phyloP scores from a whole-genome alignment of 495 filamentous ascomycete genomes.

The Bathelium albidoporum region DNA sequence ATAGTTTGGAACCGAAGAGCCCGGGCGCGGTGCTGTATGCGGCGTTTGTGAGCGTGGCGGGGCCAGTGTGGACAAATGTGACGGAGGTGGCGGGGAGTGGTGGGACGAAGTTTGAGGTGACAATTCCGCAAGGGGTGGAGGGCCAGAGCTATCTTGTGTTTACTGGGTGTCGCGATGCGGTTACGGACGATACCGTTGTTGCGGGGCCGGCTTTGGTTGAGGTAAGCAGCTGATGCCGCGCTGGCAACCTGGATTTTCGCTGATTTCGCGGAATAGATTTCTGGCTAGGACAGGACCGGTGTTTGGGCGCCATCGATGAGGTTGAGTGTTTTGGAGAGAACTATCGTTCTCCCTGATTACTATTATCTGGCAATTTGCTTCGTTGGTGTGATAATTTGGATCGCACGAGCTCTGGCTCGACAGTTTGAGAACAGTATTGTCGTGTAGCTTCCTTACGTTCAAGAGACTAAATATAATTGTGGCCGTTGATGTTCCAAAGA shows the following conservation, averaged over 20 bases:
- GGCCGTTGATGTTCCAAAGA: neutral
- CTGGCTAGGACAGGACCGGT: neutral
- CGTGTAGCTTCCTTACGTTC: neutral
- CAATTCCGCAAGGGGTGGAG: slow-evolving; percentile 33
- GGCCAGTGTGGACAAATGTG: slow-evolving; percentile 24
- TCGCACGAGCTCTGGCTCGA: neutral
- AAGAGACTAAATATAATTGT: neutral
- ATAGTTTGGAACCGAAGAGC: slow-evolving; percentile 7
- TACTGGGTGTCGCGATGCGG: slow-evolving; percentile 27
- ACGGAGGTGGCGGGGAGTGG: slow-evolving; percentile 11
- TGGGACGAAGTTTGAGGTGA: slow-evolving; percentile 18
- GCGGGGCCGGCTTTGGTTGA: slow-evolving; percentile 40
- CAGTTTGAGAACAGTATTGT: neutral
- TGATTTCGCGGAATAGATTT: neutral
- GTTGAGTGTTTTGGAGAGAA: neutral
- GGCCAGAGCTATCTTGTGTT: slow-evolving; percentile 42
- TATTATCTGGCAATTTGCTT: neutral
- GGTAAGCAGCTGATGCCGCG: slow-evolving; percentile 14
- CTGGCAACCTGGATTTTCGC: neutral
- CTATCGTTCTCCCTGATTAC: neutral
- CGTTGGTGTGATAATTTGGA: neutral
- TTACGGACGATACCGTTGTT: slow-evolving; percentile 37
- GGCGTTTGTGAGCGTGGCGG: slow-evolving; percentile 34
- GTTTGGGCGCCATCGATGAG: neutral
- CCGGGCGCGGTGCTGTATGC: slow-evolving; percentile 22